Base-by-base conservation (phyloP, 345 rosid genomes). In the Nasturtium officinale region DNA sequence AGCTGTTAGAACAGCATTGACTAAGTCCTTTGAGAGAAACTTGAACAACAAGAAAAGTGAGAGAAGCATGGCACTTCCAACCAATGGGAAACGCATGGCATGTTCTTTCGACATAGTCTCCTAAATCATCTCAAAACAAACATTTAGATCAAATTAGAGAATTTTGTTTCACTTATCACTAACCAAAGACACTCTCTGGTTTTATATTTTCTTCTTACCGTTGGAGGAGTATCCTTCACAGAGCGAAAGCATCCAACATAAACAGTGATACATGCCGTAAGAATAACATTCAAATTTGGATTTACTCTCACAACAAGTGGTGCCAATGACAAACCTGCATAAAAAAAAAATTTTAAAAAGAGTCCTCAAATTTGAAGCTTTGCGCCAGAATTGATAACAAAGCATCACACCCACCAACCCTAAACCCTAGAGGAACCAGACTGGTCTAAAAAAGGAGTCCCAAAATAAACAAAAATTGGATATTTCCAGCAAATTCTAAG, bases 41-140 rank as follows among this genome's bases (percentile, higher is more conserved):
- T 95, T 95, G 89, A 95, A 92, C 72, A 95, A 87, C 70, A 95
- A 84, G 86, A 95, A 91, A 73, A 95, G 85, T 6, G 99, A 95
- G 47, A 95, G 72, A 80, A 95, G 82, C 98, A 95, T 85, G 16
- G 99, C 98, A 82, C 99, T 95, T 73, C 99, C 99, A 61, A 95
- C 91, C 71, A 95, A 86, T 1, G 99, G 99, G 77, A 95, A 92
- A 71, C 98, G 97, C 99, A 95, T 95, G 5, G 99, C 99, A 78
- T 95, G 99, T 56, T 95, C 96, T 42, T 85, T 90, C 9, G 98
- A 95, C 99, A 95, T 90, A 1, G 97, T 90, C 82, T 95, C 98
- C 99, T 95, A 90, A 78, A 80, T 67, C 52, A 53, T 67, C 66
- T 21, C 57, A 69, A 75, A 67, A 23, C 55, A 0, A 40, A 13